Conservation (phyloP, 2,329 filamentous ascomycete genomes). For the Tolypocladium paradoxum region DNA sequence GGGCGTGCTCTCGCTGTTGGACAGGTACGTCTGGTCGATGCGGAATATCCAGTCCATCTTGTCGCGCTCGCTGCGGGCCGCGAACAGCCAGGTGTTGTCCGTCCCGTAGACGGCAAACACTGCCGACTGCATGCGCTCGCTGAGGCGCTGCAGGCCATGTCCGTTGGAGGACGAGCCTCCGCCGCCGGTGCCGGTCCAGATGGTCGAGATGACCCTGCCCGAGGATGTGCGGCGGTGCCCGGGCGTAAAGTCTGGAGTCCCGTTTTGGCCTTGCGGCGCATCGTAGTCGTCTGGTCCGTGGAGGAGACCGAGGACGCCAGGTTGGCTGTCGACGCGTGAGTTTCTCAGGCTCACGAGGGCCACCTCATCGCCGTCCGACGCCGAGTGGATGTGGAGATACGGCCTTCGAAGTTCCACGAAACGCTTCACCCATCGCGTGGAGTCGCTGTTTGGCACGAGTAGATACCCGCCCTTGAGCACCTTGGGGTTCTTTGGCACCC, state of each 20-base stretch:
- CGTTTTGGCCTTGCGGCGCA: slow-evolving; percentile 21
- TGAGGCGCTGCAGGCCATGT: slow-evolving; percentile 40
- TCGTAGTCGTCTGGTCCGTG: slow-evolving; percentile 34
- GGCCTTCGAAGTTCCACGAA: slow-evolving; percentile 88
- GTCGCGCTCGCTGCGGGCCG: slow-evolving; percentile 76
- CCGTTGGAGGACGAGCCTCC: slow-evolving; percentile 9
- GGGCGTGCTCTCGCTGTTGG: slow-evolving; percentile 30
- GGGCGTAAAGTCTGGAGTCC: slow-evolving; percentile 27
- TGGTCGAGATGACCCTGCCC: slow-evolving; percentile 42
- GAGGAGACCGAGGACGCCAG: slow-evolving; percentile 72
- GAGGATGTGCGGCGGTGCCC: slow-evolving; percentile 39
- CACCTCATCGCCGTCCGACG: slow-evolving; percentile 79
- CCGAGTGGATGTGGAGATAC: slow-evolving; percentile 83
- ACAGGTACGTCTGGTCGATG: slow-evolving; percentile 70
- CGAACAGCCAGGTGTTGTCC: slow-evolving; percentile 92
- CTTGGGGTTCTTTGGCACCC: slow-evolving; percentile 68
- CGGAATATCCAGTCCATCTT: slow-evolving; percentile 96
- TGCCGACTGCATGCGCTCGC: slow-evolving; percentile 51
- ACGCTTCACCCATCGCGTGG: slow-evolving; percentile 77
- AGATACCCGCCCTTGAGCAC: slow-evolving; percentile 83
- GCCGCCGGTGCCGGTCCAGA: slow-evolving; percentile 39
- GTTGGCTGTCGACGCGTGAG: slow-evolving; percentile 83
- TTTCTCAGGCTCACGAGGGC: slow-evolving; percentile 82
- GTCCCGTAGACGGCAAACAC: slow-evolving; percentile 93
- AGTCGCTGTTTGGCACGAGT: slow-evolving; percentile 71